Percentiles rank a stretch among this genome's conserved stretches.
Evolutionary conservation across 1,139 yeast genomes (phyloP).

Genomic region (Sugiyamaella japonica): DNA sequence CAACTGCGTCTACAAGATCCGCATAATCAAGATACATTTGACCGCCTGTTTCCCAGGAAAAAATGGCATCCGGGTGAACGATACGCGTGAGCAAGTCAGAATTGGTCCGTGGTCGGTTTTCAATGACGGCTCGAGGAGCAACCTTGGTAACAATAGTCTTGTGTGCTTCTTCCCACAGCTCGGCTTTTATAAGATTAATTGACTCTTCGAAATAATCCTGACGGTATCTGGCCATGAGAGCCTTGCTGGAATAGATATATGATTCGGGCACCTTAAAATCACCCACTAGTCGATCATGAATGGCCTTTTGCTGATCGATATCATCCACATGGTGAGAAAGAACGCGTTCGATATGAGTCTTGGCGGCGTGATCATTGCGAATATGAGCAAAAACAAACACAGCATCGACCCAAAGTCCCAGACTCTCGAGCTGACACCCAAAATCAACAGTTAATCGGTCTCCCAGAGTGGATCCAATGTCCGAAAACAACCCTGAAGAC

Average conservation of each 20-base stretch:
- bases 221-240: conserved; percentile 43
- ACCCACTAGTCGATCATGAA: conserved; percentile 51
- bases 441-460: conserved; percentile 52
- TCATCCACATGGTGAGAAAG: conserved; percentile 51
- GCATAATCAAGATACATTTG: conserved; percentile 41
- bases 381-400: conserved; percentile 61
- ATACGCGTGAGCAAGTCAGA: conserved; percentile 48
- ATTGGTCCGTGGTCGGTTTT: conserved; percentile 44
- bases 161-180: conserved; percentile 64
- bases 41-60: conserved; percentile 56
- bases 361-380: conserved; percentile 46
- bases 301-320: conserved; percentile 43
- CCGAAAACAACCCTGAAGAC: conserved; percentile 22
- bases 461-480: conserved; percentile 34
- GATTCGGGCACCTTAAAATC: conserved; percentile 38
- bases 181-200: conserved; percentile 62
- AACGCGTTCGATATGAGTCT: conserved; percentile 46
- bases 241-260: conserved; percentile 35
- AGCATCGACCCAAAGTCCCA: conserved; percentile 59
- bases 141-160: conserved; percentile 52
- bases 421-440: conserved; percentile 53
- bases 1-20: conserved; percentile 12
- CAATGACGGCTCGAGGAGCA: conserved; percentile 67
- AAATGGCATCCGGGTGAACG: conserved; percentile 42
- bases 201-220: conserved; percentile 62